These are phyloP conservation scores for Harrya chromipes DNA, from an alignment of 768 basidiomycete species.

Conservation along the genomic window DNA sequence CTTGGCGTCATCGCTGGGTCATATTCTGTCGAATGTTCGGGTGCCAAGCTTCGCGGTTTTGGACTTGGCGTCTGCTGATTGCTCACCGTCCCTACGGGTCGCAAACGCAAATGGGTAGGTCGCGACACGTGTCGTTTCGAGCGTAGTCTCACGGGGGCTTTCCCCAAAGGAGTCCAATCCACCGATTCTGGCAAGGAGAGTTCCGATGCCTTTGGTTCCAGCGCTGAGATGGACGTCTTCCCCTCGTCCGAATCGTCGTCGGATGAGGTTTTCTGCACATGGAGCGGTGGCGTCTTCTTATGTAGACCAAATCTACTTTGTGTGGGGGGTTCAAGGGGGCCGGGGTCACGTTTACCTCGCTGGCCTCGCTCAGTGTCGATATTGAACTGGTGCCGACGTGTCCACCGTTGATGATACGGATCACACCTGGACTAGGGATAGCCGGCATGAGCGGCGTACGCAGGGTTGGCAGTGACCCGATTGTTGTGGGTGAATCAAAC, in stretches of 20 bases:
- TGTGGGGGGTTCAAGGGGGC: conserved; percentile 28
- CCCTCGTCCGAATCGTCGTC: conserved; percentile 34
- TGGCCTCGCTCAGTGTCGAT: conserved; percentile 26
- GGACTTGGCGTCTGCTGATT: conserved; percentile 41
- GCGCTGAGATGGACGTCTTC: neutral
- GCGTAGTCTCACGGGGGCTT: conserved; percentile 42
- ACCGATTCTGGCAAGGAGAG: conserved; percentile 14
- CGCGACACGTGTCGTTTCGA: conserved; percentile 48
- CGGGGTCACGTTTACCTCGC: conserved; percentile 10
- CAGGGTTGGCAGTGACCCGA: conserved; percentile 38
- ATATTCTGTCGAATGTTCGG: conserved; percentile 53
- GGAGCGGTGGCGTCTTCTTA: conserved; percentile 37
- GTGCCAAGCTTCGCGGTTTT: conserved; percentile 45
- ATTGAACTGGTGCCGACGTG: conserved; percentile 30
- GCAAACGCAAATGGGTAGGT: conserved; percentile 48
- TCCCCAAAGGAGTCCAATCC: conserved; percentile 32
- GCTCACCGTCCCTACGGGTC: conserved; percentile 18
- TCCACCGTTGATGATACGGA: conserved; percentile 31
- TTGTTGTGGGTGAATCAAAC: conserved; percentile 38
- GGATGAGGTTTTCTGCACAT: neutral
- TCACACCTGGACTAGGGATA: conserved; percentile 7
- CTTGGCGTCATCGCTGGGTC: conserved; percentile 57
- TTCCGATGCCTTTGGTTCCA: conserved; percentile 41
- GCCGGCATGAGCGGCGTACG: conserved; percentile 35
- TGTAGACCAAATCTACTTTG: conserved; percentile 31